Percentiles rank a stretch among this genome's conserved stretches.
Conservation (phyloP, 192 early-diverging fungal species). For the Chytriomyces confervae region DNA sequence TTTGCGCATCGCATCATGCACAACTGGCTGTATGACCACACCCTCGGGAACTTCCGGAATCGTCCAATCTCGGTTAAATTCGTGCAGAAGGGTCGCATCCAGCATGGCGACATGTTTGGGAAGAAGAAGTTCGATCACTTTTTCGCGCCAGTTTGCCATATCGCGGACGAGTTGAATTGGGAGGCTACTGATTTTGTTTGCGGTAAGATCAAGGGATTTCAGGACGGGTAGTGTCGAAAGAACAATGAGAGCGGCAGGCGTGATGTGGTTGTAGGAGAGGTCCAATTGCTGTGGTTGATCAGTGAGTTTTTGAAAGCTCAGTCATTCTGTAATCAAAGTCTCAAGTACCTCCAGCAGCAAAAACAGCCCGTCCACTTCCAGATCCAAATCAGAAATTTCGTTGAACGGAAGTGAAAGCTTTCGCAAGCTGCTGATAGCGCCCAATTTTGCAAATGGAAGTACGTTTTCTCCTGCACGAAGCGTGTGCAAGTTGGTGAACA, state of each 20-base stretch:
- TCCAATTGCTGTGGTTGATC: constrained; percentile 48
- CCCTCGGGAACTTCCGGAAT: not conserved
- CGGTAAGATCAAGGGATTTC: constrained; percentile 49
- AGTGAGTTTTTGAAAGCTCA: not conserved
- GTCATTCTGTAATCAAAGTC: not conserved
- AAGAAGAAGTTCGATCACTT: constrained; percentile 53
- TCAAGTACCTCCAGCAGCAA: constrained; percentile 43
- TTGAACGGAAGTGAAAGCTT: constrained; percentile 56
- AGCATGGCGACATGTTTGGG: constrained; percentile 47
- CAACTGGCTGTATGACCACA: not conserved
- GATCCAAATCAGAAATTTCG: constrained; percentile 55
- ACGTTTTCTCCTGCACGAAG: constrained; percentile 54
- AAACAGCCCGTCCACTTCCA: constrained; percentile 59
- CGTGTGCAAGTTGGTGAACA: constrained; percentile 60
- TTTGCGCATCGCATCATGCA: constrained; percentile 4
- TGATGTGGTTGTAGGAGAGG: constrained; percentile 57
- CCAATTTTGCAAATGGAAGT: constrained; percentile 55
- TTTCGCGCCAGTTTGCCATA: constrained; percentile 47
- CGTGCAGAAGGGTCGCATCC: constrained; percentile 28
- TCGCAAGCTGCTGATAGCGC: constrained; percentile 46
- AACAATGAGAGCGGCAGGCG: constrained; percentile 50
- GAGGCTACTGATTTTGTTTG: constrained; percentile 49
- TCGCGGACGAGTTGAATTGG: constrained; percentile 33
- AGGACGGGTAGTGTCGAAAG: constrained; percentile 54
- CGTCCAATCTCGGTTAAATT: constrained; percentile 5